phyloP scores from a whole-genome alignment of 768 basidiomycete species.

The Auricularia sp. region DNA sequence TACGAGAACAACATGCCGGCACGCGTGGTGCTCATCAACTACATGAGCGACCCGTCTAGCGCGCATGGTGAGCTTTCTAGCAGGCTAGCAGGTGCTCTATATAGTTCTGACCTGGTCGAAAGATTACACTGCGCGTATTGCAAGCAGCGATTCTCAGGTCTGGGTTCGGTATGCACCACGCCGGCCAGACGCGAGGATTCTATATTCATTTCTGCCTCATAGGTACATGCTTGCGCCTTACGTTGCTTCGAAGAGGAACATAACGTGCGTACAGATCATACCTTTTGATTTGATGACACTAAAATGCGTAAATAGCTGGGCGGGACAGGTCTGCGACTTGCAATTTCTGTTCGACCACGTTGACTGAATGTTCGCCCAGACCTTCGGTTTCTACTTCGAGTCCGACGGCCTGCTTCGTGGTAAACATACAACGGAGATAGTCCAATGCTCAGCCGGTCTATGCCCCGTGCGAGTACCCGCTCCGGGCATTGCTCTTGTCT shows the following conservation, averaged over 20 bases:
- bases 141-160: slow-evolving; percentile 20
- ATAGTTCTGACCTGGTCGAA: slow-evolving; percentile 21
- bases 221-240: slow-evolving; percentile 44
- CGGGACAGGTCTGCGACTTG: background rate
- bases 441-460: slow-evolving; percentile 43
- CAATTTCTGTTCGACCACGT: background rate
- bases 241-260: slow-evolving; percentile 50
- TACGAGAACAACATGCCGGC: slow-evolving; percentile 41
- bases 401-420: slow-evolving; percentile 63
- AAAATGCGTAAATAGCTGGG: background rate
- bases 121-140: slow-evolving; percentile 37
- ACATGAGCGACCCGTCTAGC: slow-evolving; percentile 31
- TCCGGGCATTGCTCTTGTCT: slow-evolving; percentile 68
- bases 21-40: slow-evolving; percentile 44
- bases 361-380: slow-evolving; percentile 13
- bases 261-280: slow-evolving; percentile 66
- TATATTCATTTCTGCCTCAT: background rate
- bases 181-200: background rate
- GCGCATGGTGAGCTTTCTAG: slow-evolving; percentile 39
- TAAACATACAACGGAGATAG: slow-evolving; percentile 39
- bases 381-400: slow-evolving; percentile 48
- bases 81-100: slow-evolving; percentile 18
- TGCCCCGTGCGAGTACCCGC: slow-evolving; percentile 58
- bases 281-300: background rate
- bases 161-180: background rate